Evolutionary conservation across 1,284 basidiomycete genomes (phyloP), one percentile per base, ranked within the genome.

Genomic region (Trichosporon coremiiforme): DNA sequence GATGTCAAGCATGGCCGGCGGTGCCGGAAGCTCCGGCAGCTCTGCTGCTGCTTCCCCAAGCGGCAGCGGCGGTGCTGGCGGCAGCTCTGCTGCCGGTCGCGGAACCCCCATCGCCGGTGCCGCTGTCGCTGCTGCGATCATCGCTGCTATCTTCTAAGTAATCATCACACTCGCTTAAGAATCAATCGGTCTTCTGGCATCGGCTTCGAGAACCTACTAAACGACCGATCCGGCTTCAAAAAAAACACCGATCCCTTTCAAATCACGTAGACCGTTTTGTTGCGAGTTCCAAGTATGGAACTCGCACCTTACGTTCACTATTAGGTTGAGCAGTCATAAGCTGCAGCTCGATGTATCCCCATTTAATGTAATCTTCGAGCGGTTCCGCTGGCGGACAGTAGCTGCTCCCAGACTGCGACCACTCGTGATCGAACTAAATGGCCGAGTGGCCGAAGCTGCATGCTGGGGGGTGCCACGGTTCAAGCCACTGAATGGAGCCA

Each of bases 71-170:
- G n/a, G 20, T 8, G 20, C 20, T 22, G 17, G 17, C 45, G n/a
- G 15, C 15, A 47, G 17, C 45, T n/a, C n/a, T n/a, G 47, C 20
- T 4, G 47, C 47, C 20, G 4, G 20, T 20, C n/a, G 20, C 47
- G 47, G 47, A 22, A 53, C 47, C 47, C 47, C 47, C 20, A 53
- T 53, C 47, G 47, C 47, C 6, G 47, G 47, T 22, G 47, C 47
- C 47, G 47, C 47, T 22, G 47, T 53, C 47, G 47, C 47, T 20
- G 47, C 47, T 22, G 47, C 47, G n/a, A 53, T 53, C 47, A 53
- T 53, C 20, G 47, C 47, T 22, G 47, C 47, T 7, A 20, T 53
- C 47, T 53, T 53, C 20, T 53, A 53, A 53, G 33, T 33, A 33
- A 22, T 10, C 8, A 22, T 5, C 41, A 3, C 13, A n/a, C 1